Evolutionary conservation across 148 eudicot genomes (phyloP).

Genomic region (Rhododendron williamsianum): DNA sequence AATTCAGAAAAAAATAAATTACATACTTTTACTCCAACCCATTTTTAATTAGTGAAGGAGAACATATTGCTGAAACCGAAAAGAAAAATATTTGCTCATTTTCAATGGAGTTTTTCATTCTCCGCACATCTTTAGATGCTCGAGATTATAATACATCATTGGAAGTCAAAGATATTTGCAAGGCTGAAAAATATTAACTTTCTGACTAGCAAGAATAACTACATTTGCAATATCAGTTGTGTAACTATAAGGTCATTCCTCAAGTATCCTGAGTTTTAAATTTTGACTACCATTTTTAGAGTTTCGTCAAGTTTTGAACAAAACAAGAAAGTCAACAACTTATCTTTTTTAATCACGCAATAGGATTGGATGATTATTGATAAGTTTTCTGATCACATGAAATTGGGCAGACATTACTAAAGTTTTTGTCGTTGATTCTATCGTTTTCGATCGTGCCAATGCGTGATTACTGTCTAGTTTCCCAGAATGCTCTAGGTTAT

Average conservation of each 20-base stretch:
- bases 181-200: neutral
- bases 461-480: too few relatives aligned
- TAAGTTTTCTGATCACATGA: too few relatives aligned
- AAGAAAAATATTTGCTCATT: too few relatives aligned
- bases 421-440: too few relatives aligned
- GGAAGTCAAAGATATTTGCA: neutral
- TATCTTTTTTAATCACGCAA: neutral
- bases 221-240: neutral
- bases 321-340: neutral
- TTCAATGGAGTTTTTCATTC: neutral
- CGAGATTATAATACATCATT: neutral
- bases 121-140: neutral
- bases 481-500: too few relatives aligned
- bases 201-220: neutral
- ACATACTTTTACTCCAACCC: too few relatives aligned
- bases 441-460: too few relatives aligned
- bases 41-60: too few relatives aligned
- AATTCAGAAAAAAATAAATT: too few relatives aligned
- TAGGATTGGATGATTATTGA: too few relatives aligned
- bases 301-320: neutral
- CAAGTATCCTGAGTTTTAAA: neutral
- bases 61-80: too few relatives aligned
- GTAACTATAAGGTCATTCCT: neutral
- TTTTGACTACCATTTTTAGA: neutral
- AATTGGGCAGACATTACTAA: too few relatives aligned